phyloP scores from a whole-genome alignment of 164 flowering plant species.

The Platanus orientalis region DNA sequence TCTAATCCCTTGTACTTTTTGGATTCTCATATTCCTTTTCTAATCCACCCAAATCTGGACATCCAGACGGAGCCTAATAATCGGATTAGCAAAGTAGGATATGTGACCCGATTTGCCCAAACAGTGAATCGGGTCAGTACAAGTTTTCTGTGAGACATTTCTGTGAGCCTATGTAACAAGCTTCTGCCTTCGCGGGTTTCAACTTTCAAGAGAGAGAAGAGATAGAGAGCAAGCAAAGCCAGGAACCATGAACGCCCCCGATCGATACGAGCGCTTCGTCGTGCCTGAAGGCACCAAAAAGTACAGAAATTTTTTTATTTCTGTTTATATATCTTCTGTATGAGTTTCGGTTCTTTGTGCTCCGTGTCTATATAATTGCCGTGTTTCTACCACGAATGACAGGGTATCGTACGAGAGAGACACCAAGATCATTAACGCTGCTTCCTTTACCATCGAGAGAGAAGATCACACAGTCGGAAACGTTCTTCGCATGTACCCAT shows the following conservation, averaged over 20 bases:
- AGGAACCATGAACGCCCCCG: conserved; percentile 72
- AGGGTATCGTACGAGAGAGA: conserved; percentile 98
- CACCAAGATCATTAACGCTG: conserved; percentile 97
- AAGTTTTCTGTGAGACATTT: too few species aligned
- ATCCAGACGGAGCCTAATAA: too few species aligned
- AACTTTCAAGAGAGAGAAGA: neutral
- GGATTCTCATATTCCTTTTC: too few species aligned
- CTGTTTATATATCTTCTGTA: neutral
- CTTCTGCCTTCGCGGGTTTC: too few species aligned
- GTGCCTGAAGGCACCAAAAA: conserved; percentile 93
- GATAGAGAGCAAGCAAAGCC: neutral
- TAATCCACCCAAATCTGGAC: too few species aligned
- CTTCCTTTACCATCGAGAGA: conserved; percentile 87
- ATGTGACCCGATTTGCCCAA: too few species aligned
- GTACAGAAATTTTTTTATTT: conserved; percentile 26
- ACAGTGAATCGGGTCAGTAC: too few species aligned
- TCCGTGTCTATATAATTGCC: neutral
- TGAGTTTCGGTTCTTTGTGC: neutral
- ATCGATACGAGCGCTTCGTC: conserved; percentile 89
- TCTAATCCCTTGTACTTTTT: too few species aligned
- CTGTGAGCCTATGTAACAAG: too few species aligned
- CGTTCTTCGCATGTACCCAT: conserved; percentile 76
- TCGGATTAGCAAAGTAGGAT: too few species aligned
- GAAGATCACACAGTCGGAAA: conserved; percentile 97
- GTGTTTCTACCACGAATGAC: neutral